phyloP scores from a whole-genome alignment of 1,284 basidiomycete genomes.

The Anthracocystis panici-leucophaei region DNA sequence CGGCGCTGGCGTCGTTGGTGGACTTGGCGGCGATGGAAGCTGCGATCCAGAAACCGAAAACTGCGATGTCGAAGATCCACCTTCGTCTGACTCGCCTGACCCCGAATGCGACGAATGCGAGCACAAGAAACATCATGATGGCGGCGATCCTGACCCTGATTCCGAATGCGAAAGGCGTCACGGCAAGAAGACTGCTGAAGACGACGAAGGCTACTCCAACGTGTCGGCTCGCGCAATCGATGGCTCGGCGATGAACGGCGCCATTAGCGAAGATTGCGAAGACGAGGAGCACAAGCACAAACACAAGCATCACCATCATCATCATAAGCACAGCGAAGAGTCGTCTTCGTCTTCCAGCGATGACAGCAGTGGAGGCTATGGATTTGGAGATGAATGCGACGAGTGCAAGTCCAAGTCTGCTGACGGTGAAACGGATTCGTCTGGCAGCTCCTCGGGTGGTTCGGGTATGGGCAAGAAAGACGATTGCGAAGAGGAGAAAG shows the following conservation, averaged over 20 bases:
- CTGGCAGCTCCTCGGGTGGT: neutral
- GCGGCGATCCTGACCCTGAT: neutral
- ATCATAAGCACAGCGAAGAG: too few relatives aligned
- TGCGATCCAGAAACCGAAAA: conserved; percentile 5
- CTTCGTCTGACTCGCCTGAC: too few relatives aligned
- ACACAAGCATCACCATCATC: too few relatives aligned
- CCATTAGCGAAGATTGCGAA: conserved; percentile 3
- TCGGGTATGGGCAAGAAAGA: neutral
- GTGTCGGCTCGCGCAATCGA: neutral
- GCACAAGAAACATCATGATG: neutral
- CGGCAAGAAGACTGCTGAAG: neutral
- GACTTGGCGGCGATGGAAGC: conserved; percentile 8
- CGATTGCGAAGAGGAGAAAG: conserved; percentile 12
- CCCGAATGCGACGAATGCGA: too few relatives aligned
- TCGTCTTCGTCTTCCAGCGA: conserved; percentile 1
- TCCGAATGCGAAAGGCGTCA: neutral
- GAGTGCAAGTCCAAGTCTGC: too few relatives aligned
- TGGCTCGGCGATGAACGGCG: neutral
- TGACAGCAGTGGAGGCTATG: neutral
- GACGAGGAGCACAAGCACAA: neutral
- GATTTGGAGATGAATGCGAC: neutral
- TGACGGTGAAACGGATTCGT: too few relatives aligned
- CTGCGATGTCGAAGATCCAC: conserved; percentile 2
- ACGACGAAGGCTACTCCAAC: neutral
- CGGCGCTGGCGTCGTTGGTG: conserved; percentile 11